Evolutionary conservation across 257 asterid genomes (phyloP).

Genomic region (Solanum dulcamara): DNA sequence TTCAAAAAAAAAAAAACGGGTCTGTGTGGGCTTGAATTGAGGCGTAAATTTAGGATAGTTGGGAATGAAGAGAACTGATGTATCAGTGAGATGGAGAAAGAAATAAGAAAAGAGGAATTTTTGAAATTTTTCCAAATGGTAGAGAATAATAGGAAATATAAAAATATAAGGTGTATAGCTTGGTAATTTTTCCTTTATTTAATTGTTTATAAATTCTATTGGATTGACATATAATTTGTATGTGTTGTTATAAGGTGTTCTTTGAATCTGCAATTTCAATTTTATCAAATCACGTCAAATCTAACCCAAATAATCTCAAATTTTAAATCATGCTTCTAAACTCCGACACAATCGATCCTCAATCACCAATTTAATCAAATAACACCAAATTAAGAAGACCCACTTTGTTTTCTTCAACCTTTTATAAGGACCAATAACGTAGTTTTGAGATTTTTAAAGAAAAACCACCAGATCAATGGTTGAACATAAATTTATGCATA

Average conservation of each 20-base stretch:
- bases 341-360: background rate
- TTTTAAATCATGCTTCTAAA: background rate
- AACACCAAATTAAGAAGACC: background rate
- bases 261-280: background rate
- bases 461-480: background rate
- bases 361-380: background rate
- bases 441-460: background rate
- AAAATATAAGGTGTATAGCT: too few species aligned
- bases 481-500: background rate
- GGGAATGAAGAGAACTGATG: too few species aligned
- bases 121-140: too few species aligned
- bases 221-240: background rate
- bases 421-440: too few species aligned
- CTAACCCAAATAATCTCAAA: background rate
- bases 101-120: too few species aligned
- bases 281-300: background rate
- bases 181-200: too few species aligned
- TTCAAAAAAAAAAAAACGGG: too few species aligned
- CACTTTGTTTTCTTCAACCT: background rate
- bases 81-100: too few species aligned
- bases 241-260: background rate
- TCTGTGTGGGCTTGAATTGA: too few species aligned
- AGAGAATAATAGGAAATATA: too few species aligned
- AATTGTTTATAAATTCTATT: background rate
- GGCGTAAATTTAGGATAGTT: too few species aligned